These are phyloP conservation scores for Tolypocladium nubicola DNA, from an alignment of 2,329 filamentous ascomycete species.

Conservation along the genomic window DNA sequence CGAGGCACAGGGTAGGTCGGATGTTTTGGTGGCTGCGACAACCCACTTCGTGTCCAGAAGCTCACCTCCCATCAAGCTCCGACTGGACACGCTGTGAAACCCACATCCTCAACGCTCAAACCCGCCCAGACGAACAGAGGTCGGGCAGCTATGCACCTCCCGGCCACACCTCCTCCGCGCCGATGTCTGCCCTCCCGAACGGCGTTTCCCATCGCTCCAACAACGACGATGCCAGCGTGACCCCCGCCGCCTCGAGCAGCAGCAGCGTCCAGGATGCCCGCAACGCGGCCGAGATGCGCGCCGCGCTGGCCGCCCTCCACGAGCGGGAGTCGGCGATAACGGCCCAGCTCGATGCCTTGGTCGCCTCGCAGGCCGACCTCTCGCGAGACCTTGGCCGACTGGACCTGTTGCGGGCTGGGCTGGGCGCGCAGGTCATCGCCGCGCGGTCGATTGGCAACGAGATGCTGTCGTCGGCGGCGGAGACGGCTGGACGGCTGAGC, in stretches of 20 bases:
- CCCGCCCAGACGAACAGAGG: not conserved
- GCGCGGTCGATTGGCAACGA: conserved; percentile 76
- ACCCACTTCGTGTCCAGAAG: not conserved
- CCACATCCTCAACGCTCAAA: not conserved
- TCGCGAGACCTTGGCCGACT: conserved; percentile 78
- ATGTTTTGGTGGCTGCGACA: not conserved
- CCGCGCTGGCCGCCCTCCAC: conserved; percentile 65
- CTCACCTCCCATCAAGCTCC: not conserved
- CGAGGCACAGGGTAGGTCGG: not conserved
- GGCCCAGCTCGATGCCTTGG: conserved; percentile 60
- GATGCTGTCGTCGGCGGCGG: conserved; percentile 79
- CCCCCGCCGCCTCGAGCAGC: conserved; percentile 12
- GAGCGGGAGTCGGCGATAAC: conserved; percentile 66
- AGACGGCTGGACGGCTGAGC: conserved; percentile 77
- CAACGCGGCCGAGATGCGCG: conserved; percentile 69
- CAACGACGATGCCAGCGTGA: conserved; percentile 19
- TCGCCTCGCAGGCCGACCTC: conserved; percentile 77
- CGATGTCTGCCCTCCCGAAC: conserved; percentile 38
- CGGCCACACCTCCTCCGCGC: conserved; percentile 23
- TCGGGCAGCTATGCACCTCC: conserved; percentile 30
- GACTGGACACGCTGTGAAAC: not conserved
- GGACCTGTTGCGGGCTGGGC: conserved; percentile 77
- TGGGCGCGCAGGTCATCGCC: conserved; percentile 78
- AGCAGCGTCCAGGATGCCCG: conserved; percentile 55
- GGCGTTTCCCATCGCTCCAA: conserved; percentile 26